These are phyloP conservation scores for Apiotrichum domesticum DNA, from an alignment of 1,284 basidiomycete genomes.

Conservation along the genomic window DNA sequence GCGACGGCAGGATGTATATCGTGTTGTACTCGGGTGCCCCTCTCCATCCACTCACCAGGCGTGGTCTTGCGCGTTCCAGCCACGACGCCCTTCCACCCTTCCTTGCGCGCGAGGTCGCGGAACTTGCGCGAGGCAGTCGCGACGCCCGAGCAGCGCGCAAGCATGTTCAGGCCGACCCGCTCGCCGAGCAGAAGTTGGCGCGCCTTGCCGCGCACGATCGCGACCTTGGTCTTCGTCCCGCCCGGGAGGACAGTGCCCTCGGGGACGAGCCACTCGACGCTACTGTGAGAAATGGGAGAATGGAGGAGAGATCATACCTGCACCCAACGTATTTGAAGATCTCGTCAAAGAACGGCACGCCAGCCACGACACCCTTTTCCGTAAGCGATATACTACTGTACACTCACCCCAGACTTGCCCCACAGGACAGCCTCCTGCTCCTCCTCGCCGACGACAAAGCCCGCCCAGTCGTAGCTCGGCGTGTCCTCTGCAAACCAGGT, in stretches of 20 bases:
- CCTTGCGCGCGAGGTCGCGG: constrained; percentile 68
- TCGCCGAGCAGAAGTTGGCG: constrained; percentile 88
- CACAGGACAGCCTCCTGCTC: constrained; percentile 79
- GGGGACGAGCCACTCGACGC: constrained; percentile 84
- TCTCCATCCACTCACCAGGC: constrained; percentile 56
- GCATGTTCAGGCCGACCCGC: constrained; percentile 85
- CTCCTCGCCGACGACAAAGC: constrained; percentile 92
- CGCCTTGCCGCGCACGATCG: constrained; percentile 84
- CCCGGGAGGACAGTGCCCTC: constrained; percentile 78
- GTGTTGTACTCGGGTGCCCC: too few relatives aligned
- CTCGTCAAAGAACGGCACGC: constrained; percentile 92
- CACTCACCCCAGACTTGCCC: constrained; percentile 56
- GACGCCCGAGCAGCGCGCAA: constrained; percentile 93
- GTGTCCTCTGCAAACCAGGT: constrained; percentile 90
- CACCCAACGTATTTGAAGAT: constrained; percentile 86
- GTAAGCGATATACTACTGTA: constrained; percentile 1
- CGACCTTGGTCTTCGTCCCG: constrained; percentile 65
- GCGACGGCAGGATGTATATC: background rate
- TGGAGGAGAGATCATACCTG: constrained; percentile 56
- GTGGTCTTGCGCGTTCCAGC: constrained; percentile 98
- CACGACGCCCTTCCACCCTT: constrained; percentile 81
- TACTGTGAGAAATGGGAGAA: constrained; percentile 37
- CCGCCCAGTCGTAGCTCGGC: constrained; percentile 94
- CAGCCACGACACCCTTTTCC: constrained; percentile 75
- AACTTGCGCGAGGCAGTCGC: constrained; percentile 82